A percentile compares a stretch with the other conserved stretches of the same genome.
These are phyloP conservation scores for Lichtheimia hyalospora DNA, from an alignment of 371 early-diverging fungal genomes.

Conservation along the genomic window DNA sequence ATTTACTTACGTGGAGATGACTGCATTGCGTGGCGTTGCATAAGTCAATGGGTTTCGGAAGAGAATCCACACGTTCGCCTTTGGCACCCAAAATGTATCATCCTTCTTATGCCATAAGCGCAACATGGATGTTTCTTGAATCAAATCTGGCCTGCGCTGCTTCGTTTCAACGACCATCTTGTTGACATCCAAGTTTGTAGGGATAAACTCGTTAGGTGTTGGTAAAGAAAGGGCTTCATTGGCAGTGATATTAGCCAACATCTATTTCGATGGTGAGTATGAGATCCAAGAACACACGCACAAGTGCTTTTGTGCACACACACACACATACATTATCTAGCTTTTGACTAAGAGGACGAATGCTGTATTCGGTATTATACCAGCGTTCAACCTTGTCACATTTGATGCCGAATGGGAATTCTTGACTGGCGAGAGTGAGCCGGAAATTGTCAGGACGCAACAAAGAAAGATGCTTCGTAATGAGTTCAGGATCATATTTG, in stretches of 20 bases:
- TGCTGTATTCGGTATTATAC: slow-evolving; percentile 83
- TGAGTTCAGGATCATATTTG: slow-evolving; percentile 56
- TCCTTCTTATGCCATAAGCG: slow-evolving; percentile 93
- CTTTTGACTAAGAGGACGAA: slow-evolving; percentile 51
- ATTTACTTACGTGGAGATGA: slow-evolving; percentile 32
- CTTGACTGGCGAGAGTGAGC: slow-evolving; percentile 38
- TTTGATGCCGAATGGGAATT: slow-evolving; percentile 48
- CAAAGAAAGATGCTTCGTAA: slow-evolving; percentile 52
- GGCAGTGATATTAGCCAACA: slow-evolving; percentile 34
- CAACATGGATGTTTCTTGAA: slow-evolving; percentile 62
- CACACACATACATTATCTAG: slow-evolving; percentile 44
- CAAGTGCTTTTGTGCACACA: background rate
- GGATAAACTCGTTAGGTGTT: slow-evolving; percentile 81
- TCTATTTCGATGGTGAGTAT: background rate
- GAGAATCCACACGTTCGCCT: slow-evolving; percentile 56
- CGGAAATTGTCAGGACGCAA: slow-evolving; percentile 71
- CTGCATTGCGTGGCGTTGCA: slow-evolving; percentile 53
- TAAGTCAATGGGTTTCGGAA: slow-evolving; percentile 57
- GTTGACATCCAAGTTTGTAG: slow-evolving; percentile 57
- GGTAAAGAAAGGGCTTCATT: slow-evolving; percentile 74
- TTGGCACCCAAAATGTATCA: slow-evolving; percentile 85
- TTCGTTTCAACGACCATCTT: slow-evolving; percentile 37
- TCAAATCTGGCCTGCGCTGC: slow-evolving; percentile 50
- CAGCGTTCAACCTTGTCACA: slow-evolving; percentile 65
- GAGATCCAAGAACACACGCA: background rate